Base-by-base conservation (phyloP, 352 stramenopile genomes). In the Pythium biforme region DNA sequence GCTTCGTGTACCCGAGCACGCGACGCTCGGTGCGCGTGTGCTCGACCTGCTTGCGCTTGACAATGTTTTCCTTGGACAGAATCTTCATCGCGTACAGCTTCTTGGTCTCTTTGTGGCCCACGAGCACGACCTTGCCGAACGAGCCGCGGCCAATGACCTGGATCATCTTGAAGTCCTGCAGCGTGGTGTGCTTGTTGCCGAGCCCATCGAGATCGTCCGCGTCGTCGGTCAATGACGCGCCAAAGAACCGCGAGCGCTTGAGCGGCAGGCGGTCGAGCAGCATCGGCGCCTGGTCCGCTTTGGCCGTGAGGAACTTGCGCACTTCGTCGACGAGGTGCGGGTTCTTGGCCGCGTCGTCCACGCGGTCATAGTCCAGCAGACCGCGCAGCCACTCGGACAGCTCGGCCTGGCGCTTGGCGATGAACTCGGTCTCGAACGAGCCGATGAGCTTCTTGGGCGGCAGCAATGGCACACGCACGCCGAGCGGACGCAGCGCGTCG, bases 1-100 rank as follows among this genome's bases (percentile, higher is more conserved):
- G 96, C 64, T 94, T 96, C 20, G 97, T 89, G n/a, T 94, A 76
- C 37, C 89, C 94, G 9, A 99, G 76, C 43, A 99, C 92, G 57
- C 92, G 90, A 37, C 96, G 89, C 80, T 99, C 97, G 8, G 94
- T 98, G 70, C 97, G 95, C 5, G 95, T 99, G 66, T 98, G 89
- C 80, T 98, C 95, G 25, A 99, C 94, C 76, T 99, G 96, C 66
- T 98, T 94, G 94, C 86, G 2, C 65, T 97, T 95, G 37, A 98
- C 79, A 11, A 37, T 37, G 22, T 98, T 88, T 15, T 87, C 80
- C 77, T 98, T 98, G 61, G 70, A 84, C 46, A 96, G 71, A 40
- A 94, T 92, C 72, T 97, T 97, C 86, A 97, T 95, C 53, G 89
- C 89, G 61, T 94, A 97, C 55, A 96, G 86, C 69, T 94, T 92